A percentile compares a stretch with the other conserved stretches of the same genome.
Evolutionary conservation across 768 basidiomycete species (phyloP).

Genomic region (Omphalotus guepiniiformis): DNA sequence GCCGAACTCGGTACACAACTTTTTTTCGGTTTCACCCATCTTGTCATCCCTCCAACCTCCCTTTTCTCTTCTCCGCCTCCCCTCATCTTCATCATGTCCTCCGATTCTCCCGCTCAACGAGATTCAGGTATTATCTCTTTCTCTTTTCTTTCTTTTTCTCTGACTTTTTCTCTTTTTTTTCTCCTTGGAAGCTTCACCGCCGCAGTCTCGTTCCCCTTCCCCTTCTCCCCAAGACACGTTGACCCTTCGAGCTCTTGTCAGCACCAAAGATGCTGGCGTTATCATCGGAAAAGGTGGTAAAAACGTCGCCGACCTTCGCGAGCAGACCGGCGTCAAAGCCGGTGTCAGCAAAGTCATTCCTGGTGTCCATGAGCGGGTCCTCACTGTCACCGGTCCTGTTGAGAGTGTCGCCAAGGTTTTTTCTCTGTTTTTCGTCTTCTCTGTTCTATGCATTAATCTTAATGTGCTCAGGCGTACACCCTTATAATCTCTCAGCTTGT

Average conservation of each 20-base stretch:
- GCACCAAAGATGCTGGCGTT: slow-evolving; percentile 95
- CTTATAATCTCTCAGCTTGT: slow-evolving; percentile 93
- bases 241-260: slow-evolving; percentile 92
- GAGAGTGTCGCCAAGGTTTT: slow-evolving; percentile 89
- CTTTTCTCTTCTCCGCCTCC: slow-evolving; percentile 21
- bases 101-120: slow-evolving; percentile 51
- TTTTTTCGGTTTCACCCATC: slow-evolving; percentile 22
- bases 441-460: slow-evolving; percentile 14
- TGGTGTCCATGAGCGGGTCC: slow-evolving; percentile 96
- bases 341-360: slow-evolving; percentile 98
- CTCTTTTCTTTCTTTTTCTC: slow-evolving; percentile 15
- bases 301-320: slow-evolving; percentile 95
- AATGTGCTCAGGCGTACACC: slow-evolving; percentile 71
- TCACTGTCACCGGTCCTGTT: slow-evolving; percentile 89
- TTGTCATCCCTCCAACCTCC: slow-evolving; percentile 23
- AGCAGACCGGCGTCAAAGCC: slow-evolving; percentile 95
- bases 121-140: slow-evolving; percentile 45
- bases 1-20: slow-evolving; percentile 11
- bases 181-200: slow-evolving; percentile 46
- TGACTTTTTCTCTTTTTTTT: slow-evolving; percentile 14
- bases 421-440: slow-evolving; percentile 14
- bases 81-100: slow-evolving; percentile 54
- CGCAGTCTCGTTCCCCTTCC: slow-evolving; percentile 71
- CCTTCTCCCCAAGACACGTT: slow-evolving; percentile 70
- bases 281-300: slow-evolving; percentile 97